Evolutionary conservation across 495 filamentous ascomycete species (phyloP).

Genomic region (Xylaria castorea): DNA sequence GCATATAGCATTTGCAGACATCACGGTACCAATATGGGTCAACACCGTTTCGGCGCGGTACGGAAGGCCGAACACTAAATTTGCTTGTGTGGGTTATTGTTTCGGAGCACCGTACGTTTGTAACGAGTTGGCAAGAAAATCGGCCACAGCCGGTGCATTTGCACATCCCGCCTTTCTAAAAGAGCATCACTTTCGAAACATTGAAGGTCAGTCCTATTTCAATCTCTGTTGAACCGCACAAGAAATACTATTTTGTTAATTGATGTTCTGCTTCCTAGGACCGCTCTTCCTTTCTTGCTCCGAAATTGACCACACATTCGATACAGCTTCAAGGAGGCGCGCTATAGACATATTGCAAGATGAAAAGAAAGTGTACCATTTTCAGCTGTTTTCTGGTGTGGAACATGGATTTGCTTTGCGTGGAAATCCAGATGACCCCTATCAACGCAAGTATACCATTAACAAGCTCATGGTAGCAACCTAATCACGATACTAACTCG

Average conservation of each 20-base stretch:
- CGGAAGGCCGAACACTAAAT: slow-evolving; percentile 40
- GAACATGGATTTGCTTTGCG: slow-evolving; percentile 70
- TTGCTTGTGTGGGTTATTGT: slow-evolving; percentile 50
- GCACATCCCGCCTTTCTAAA: slow-evolving; percentile 50
- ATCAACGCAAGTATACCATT: slow-evolving; percentile 32
- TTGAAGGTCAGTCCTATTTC: slow-evolving; percentile 29
- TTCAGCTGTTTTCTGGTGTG: slow-evolving; percentile 68
- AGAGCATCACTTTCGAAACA: slow-evolving; percentile 44
- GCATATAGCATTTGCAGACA: slow-evolving; percentile 43
- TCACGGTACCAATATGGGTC: slow-evolving; percentile 45
- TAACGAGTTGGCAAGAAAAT: slow-evolving; percentile 35
- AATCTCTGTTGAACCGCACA: neutral
- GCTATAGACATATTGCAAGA: slow-evolving; percentile 65
- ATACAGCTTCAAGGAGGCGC: slow-evolving; percentile 62
- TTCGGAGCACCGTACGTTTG: slow-evolving; percentile 53
- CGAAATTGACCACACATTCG: slow-evolving; percentile 69
- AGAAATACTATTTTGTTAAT: slow-evolving; percentile 11
- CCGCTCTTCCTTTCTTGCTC: slow-evolving; percentile 39
- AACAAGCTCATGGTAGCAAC: neutral
- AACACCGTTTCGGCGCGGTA: slow-evolving; percentile 41
- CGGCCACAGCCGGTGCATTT: slow-evolving; percentile 46
- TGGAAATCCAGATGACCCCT: slow-evolving; percentile 57
- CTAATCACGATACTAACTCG: neutral
- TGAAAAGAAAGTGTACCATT: slow-evolving; percentile 62
- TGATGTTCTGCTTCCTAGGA: slow-evolving; percentile 4